phyloP scores from a whole-genome alignment of 2,329 filamentous ascomycete genomes.

The Clarireedia homoeocarpa region DNA sequence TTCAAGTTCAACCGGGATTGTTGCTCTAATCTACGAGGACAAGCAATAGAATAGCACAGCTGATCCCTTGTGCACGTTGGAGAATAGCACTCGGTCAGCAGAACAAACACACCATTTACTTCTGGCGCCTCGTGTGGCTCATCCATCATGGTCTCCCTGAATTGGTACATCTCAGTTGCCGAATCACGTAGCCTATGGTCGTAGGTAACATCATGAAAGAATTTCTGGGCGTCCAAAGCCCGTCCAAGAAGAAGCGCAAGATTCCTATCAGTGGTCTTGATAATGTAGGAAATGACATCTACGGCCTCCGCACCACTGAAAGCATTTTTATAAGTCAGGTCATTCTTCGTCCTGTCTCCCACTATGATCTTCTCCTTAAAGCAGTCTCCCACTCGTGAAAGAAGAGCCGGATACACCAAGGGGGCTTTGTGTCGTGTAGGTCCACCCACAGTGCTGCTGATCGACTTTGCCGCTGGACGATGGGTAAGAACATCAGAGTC shows the following conservation, averaged over 20 bases:
- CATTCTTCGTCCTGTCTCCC: slow-evolving; percentile 90
- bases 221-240: slow-evolving; percentile 93
- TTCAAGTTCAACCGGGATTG: slow-evolving; percentile 91
- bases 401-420: slow-evolving; percentile 84
- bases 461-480: slow-evolving; percentile 43
- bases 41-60: slow-evolving; percentile 96
- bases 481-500: slow-evolving; percentile 41
- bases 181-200: slow-evolving; percentile 93
- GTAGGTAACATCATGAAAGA: slow-evolving; percentile 98
- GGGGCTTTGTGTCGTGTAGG: slow-evolving; percentile 49
- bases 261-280: slow-evolving; percentile 93
- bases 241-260: slow-evolving; percentile 83
- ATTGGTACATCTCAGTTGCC: slow-evolving; percentile 92
- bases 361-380: slow-evolving; percentile 84
- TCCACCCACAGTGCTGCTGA: slow-evolving; percentile 25
- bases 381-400: slow-evolving; percentile 88
- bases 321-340: slow-evolving; percentile 91
- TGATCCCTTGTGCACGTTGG: slow-evolving; percentile 94
- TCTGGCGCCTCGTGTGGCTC: slow-evolving; percentile 60
- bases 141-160: slow-evolving; percentile 86
- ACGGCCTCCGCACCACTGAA: slow-evolving; percentile 95
- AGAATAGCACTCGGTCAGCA: slow-evolving; percentile 95
- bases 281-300: slow-evolving; percentile 91
- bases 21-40: slow-evolving; percentile 86
- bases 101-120: slow-evolving; percentile 93